phyloP scores from a whole-genome alignment of 805 yeast genomes.

The Spathaspora sp. region DNA sequence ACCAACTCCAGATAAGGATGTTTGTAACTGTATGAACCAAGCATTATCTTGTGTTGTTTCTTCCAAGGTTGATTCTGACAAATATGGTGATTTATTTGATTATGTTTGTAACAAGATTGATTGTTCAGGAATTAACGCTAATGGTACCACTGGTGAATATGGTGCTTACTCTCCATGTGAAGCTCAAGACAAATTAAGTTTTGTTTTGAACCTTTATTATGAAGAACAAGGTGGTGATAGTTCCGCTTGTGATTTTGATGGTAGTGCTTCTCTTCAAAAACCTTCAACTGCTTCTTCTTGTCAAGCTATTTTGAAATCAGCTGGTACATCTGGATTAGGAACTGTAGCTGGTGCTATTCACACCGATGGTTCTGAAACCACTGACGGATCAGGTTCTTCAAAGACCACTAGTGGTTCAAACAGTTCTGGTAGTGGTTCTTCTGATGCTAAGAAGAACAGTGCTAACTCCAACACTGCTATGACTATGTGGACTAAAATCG shows the following conservation, averaged over 20 bases:
- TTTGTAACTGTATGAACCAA: constrained; percentile 34
- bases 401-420: constrained; percentile 18
- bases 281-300: constrained; percentile 44
- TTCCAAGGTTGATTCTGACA: constrained; percentile 21
- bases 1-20: constrained; percentile 37
- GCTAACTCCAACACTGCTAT: constrained; percentile 11
- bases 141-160: constrained; percentile 37
- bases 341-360: constrained; percentile 35
- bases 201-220: constrained; percentile 38
- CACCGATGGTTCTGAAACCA: constrained; percentile 13
- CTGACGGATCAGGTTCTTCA: constrained; percentile 9
- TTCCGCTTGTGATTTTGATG: constrained; percentile 36
- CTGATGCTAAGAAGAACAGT: constrained; percentile 17
- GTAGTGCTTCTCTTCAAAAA: constrained; percentile 36
- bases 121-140: constrained; percentile 35
- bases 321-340: constrained; percentile 71
- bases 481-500: constrained; percentile 10
- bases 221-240: constrained; percentile 18
- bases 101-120: constrained; percentile 29
- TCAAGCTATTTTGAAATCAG: constrained; percentile 53
- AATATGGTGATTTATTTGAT: constrained; percentile 32
- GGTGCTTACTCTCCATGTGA: constrained; percentile 41
- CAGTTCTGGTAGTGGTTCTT: constrained; percentile 14
- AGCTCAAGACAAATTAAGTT: constrained; percentile 33
- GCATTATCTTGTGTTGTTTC: constrained; percentile 35